Conservation (phyloP, 208 protist genomes). For the Wallacemonas sp. region DNA sequence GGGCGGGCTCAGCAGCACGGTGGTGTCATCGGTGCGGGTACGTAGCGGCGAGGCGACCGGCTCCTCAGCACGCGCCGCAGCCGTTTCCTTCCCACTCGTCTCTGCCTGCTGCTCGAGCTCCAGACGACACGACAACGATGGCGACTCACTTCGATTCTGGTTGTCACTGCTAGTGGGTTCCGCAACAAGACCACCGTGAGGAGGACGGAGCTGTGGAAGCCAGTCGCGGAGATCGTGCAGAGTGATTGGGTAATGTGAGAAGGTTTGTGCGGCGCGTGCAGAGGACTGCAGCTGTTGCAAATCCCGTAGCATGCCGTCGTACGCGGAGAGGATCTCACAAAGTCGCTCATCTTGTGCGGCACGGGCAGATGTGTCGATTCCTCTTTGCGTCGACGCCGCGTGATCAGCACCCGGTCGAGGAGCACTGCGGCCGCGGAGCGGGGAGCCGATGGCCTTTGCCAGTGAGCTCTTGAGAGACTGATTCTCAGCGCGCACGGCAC, state of each 20-base stretch:
- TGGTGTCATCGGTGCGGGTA: not conserved
- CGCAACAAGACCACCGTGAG: no score
- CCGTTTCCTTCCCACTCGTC: no score
- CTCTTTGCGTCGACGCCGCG: no score
- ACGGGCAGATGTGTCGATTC: not conserved
- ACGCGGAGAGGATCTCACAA: not conserved
- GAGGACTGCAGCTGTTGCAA: not conserved
- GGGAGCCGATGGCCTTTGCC: constrained; percentile 4
- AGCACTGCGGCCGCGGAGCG: not conserved
- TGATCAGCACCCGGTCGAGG: no score
- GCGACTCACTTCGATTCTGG: no score
- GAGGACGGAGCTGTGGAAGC: no score
- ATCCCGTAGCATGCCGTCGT: constrained; percentile 10
- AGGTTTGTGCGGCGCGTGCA: not conserved
- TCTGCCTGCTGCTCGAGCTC: no score
- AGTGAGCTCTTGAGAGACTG: constrained; percentile 24
- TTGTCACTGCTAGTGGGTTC: no score
- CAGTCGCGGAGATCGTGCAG: not conserved
- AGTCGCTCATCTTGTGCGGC: not conserved
- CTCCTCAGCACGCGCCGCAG: no score
- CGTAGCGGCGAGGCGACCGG: no score
- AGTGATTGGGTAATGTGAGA: constrained; percentile 10
- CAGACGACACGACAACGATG: not conserved
- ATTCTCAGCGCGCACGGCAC: constrained; percentile 1
- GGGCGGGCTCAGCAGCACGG: not conserved